Percentiles rank a stretch among this genome's conserved stretches.
phyloP scores from a whole-genome alignment of 495 filamentous ascomycete genomes.

The Pyronema omphalodes region DNA sequence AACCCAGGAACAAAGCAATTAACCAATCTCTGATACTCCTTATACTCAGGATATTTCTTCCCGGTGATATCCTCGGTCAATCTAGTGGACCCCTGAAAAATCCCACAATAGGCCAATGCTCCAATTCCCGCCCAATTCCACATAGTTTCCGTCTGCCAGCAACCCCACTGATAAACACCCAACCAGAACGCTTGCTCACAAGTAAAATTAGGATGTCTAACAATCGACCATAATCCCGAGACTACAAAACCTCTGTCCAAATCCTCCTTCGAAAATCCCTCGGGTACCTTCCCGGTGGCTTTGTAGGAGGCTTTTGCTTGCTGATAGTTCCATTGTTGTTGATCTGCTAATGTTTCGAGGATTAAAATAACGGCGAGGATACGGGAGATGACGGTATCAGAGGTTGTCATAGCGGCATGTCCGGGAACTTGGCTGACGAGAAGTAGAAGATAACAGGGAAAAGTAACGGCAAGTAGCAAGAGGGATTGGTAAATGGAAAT shows the following conservation, averaged over 20 bases:
- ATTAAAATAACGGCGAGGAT: conserved; percentile 50
- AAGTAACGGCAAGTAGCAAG: conserved; percentile 53
- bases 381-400: conserved; percentile 53
- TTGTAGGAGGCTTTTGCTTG: conserved; percentile 58
- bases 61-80: conserved; percentile 68
- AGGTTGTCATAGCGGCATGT: conserved; percentile 24
- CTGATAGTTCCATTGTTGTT: conserved; percentile 89
- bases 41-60: conserved; percentile 77
- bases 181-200: conserved; percentile 90
- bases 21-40: conserved; percentile 62
- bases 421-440: conserved; percentile 32
- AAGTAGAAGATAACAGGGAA: conserved; percentile 68
- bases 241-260: conserved; percentile 84
- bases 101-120: conserved; percentile 43
- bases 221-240: conserved; percentile 66
- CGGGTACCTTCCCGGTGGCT: conserved; percentile 48
- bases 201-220: conserved; percentile 84
- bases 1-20: conserved; percentile 60
- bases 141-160: conserved; percentile 45
- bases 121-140: conserved; percentile 70
- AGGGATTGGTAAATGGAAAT: conserved; percentile 73
- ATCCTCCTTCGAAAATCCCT: conserved; percentile 42
- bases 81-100: conserved; percentile 79
- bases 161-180: conserved; percentile 67
- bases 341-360: conserved; percentile 65